Base-by-base conservation (phyloP, 257 asterid genomes). In the Nicotiana obtusifolia region DNA sequence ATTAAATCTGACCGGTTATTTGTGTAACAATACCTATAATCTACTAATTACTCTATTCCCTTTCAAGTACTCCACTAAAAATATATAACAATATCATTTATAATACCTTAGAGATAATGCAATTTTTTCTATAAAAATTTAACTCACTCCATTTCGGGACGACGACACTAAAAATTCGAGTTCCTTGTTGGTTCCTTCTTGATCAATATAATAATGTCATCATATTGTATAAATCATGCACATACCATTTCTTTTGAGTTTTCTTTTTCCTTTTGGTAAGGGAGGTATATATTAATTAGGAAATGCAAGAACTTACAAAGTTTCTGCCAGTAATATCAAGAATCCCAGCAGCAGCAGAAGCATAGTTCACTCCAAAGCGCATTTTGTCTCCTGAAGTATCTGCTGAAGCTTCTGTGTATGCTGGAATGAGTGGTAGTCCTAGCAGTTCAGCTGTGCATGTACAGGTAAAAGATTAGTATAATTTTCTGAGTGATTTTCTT, bases 321-420 rank as follows among this genome's bases (percentile, higher is more conserved):
- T 1, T 31, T 60, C 59, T 14, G 47, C 90, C 86, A 2, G 87
- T 79, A 52, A 83, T 85, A 4, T 67, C 77, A 61, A 87, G 88
- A 85, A 87, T 87, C 16, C 90, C 86, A 33, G 86, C 82, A 8
- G 86, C 88, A 24, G 90, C 87, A 26, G 90, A 87, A 49, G 90
- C 88, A 81, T 82, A 87, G 62, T 87, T 87, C 4, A 85, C 86
- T 59, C 90, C 86, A 13, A 31, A 84, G 4, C 68, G 80, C 77
- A 85, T 68, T 80, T 71, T 60, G 2, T 61, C 80, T 77, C 17
- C 47, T 54, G 64, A 57, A 62, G 49, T 2, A 41, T 41, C 49
- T 41, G 7, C n/a, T 24, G 78, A 71, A 19, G 83, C 65, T 33
- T 80, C 61, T 22, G 80, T 80, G 62, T 83, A 84, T 24, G 90